phyloP scores from a whole-genome alignment of 306 rosid genomes.

The Parietaria judaica region DNA sequence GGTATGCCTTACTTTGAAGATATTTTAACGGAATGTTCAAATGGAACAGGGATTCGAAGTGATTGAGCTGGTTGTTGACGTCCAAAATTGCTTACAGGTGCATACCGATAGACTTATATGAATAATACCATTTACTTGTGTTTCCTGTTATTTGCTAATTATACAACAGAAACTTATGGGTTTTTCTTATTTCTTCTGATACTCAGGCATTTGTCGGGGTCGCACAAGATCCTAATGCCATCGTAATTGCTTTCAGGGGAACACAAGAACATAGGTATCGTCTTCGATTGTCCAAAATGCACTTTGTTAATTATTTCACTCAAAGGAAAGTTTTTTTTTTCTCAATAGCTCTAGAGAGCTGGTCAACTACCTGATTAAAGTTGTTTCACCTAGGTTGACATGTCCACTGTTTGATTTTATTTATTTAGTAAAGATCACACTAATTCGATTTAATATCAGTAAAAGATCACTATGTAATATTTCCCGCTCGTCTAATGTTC shows the following conservation, averaged over 20 bases:
- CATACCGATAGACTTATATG: constrained; percentile 10
- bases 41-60: constrained; percentile 83
- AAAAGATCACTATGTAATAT: too few species aligned
- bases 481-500: background rate
- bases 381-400: too few species aligned
- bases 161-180: background rate
- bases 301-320: constrained; percentile 1
- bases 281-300: constrained; percentile 4
- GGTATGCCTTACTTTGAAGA: constrained; percentile 7
- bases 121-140: constrained; percentile 1
- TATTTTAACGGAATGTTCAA: constrained; percentile 13
- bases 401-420: too few species aligned
- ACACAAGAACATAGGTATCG: constrained; percentile 82
- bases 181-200: constrained; percentile 14
- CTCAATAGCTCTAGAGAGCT: background rate
- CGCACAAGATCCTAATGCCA: constrained; percentile 62
- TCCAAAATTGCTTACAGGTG: constrained; percentile 97
- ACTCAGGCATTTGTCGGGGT: constrained; percentile 81
- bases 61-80: constrained; percentile 85
- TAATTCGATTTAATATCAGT: too few species aligned
- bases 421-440: too few species aligned
- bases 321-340: background rate
- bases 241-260: constrained; percentile 91
- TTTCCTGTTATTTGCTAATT: background rate
- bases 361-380: background rate